phyloP scores from a whole-genome alignment of 345 rosid genomes.

The Brassica nigra region DNA sequence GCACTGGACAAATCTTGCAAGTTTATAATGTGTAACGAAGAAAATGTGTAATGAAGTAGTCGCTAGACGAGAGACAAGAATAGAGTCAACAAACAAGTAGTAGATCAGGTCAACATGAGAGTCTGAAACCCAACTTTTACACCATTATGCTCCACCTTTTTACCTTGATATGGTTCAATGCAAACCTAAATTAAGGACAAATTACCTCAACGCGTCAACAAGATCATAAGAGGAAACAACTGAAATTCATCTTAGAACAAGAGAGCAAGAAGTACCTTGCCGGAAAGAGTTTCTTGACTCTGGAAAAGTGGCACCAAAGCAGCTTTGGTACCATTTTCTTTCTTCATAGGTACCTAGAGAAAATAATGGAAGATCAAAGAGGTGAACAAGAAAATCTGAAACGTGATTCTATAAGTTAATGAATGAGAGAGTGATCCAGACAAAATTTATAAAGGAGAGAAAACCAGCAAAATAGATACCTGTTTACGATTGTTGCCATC shows the following conservation, averaged over 20 bases:
- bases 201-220: neutral
- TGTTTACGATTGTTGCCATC: conserved; percentile 91
- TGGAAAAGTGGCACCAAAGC: conserved; percentile 83
- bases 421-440: neutral
- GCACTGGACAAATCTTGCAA: no score
- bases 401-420: neutral
- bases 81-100: no score
- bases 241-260: neutral
- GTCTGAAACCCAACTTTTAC: conserved; percentile 79
- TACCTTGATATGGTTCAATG: conserved; percentile 89
- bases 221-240: neutral
- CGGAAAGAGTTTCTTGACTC: conserved; percentile 87
- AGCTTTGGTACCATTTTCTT: conserved; percentile 83
- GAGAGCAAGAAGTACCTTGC: conserved; percentile 58
- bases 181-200: conserved; percentile 51
- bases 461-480: conserved; percentile 18
- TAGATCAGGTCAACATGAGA: no score
- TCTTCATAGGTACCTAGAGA: conserved; percentile 77
- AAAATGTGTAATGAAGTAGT: no score
- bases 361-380: conserved; percentile 8
- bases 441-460: neutral
- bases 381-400: neutral
- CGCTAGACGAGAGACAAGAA: no score
- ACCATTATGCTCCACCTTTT: conserved; percentile 94
- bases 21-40: no score